These are phyloP conservation scores for Phytopythium mirpurense DNA, from an alignment of 352 stramenopile genomes.

Conservation along the genomic window DNA sequence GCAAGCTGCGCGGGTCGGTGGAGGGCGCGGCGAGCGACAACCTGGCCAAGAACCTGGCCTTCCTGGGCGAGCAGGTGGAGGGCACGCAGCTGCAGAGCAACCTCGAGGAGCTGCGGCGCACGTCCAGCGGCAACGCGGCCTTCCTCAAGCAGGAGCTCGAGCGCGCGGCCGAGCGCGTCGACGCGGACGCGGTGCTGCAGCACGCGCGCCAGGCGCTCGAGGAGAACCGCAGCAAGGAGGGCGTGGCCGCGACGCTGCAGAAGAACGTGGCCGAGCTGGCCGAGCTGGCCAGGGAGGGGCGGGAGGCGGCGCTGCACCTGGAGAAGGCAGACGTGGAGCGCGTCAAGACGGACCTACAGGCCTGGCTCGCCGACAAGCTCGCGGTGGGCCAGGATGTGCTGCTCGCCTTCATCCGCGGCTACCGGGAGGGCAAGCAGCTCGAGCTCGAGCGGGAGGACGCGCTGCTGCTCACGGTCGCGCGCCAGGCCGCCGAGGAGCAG, in stretches of 20 bases:
- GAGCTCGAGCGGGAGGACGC: slow-evolving; percentile 71
- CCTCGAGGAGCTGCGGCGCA: slow-evolving; percentile 40
- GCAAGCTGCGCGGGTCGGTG: slow-evolving; percentile 46
- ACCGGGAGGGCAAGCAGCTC: slow-evolving; percentile 70
- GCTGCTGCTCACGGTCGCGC: slow-evolving; percentile 67
- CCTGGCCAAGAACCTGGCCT: slow-evolving; percentile 48
- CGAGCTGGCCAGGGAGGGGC: slow-evolving; percentile 50
- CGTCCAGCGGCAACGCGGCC: slow-evolving; percentile 45
- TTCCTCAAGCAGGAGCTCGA: slow-evolving; percentile 50
- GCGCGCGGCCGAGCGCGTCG: slow-evolving; percentile 49
- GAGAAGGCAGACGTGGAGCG: slow-evolving; percentile 59
- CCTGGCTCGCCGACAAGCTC: slow-evolving; percentile 83
- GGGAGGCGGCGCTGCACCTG: slow-evolving; percentile 49
- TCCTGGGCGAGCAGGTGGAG: slow-evolving; percentile 59
- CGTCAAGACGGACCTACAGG: slow-evolving; percentile 57
- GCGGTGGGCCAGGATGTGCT: slow-evolving; percentile 76
- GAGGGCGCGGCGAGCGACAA: slow-evolving; percentile 52
- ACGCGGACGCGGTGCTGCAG: slow-evolving; percentile 46
- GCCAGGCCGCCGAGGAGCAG: slow-evolving; percentile 71
- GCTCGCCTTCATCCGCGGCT: slow-evolving; percentile 79
- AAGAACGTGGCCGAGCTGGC: slow-evolving; percentile 70
- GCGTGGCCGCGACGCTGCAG: slow-evolving; percentile 56
- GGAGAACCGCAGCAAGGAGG: slow-evolving; percentile 62
- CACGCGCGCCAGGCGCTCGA: slow-evolving; percentile 57
- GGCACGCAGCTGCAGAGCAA: slow-evolving; percentile 60